Evolutionary conservation across 2,329 filamentous ascomycete species (phyloP).

Genomic region (Penicillium rolfsii): DNA sequence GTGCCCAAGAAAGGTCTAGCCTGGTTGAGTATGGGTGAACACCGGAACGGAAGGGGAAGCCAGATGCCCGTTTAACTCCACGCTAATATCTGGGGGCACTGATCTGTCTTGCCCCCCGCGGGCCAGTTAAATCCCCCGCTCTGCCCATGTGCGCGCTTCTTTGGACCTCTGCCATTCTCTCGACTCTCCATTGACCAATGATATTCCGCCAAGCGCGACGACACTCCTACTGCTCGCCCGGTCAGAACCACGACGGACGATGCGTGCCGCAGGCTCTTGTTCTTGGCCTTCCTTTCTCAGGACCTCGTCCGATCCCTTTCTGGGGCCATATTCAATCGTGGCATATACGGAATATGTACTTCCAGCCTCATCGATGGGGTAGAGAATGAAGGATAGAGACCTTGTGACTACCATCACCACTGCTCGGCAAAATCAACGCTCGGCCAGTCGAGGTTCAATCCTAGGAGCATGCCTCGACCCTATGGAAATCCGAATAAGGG

Average conservation of each 20-base stretch:
- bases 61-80: neutral
- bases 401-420: neutral
- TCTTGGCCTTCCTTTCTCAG: neutral
- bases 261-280: neutral
- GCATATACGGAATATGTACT: neutral
- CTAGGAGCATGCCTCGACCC: neutral
- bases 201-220: neutral
- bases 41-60: neutral
- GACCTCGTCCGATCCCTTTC: neutral
- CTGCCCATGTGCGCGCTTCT: slow-evolving; percentile 17
- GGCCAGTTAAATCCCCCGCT: slow-evolving; percentile 22
- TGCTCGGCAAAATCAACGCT: neutral
- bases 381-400: neutral
- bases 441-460: neutral
- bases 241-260: neutral
- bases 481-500: neutral
- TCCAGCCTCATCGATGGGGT: neutral
- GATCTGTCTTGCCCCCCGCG: slow-evolving; percentile 3
- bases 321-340: neutral
- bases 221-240: neutral
- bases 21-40: too few relatives aligned
- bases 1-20: neutral
- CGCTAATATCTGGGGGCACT: slow-evolving; percentile 19
- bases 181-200: neutral
- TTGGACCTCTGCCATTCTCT: slow-evolving; percentile 4